Base-by-base conservation (phyloP, 768 basidiomycete species). In the Lyophyllum shimeji region DNA sequence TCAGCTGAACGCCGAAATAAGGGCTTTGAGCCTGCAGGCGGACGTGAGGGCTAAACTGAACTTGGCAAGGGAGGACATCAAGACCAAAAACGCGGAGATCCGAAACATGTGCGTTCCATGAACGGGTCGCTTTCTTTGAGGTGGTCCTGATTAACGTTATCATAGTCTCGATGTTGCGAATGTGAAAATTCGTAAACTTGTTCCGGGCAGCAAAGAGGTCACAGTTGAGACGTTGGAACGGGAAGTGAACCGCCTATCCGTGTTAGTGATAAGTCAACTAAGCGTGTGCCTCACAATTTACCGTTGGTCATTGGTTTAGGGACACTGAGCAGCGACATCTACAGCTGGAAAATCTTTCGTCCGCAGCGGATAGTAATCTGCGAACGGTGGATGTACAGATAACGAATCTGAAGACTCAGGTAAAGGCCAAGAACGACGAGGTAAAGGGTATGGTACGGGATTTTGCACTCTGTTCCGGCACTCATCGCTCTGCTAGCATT, bases 21-120 rank as follows among this genome's bases (percentile, higher is more conserved):
- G 83, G 29, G 72, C 77, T 1, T 71, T 97, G 62, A 93, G 84
- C 61, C 63, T 83, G 44, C 94, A 98, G 67, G 87, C 91, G 0
- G 90, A 95, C 52, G 76, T 83, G 1, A 77, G 96, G 43, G 93
- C 95, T 1, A 87, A 83, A 62, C 68, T 98, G 50, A 84, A 88
- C 39, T 65, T 96, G 58, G 90, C 92, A 65, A 76, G 85, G 56
- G 75, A 74, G 0, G 91, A 95, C 60, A 67, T 86, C 43, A 82
- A 78, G 67, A 78, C 72, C 53, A 91, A 90, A 71, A 73, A 75
- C 44, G 74, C 74, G 15, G 90, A 94, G 39, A 76, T 94, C 13
- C 75, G 82, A 59, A 85, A 79, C 51, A 85, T 79, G 92, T 94
- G 57, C 55, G 87, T 75, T 25, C 47, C 20, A 27, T 24, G n/a